Base-by-base conservation (phyloP, 1,284 basidiomycete species). In the Rhodotorula sp. region DNA sequence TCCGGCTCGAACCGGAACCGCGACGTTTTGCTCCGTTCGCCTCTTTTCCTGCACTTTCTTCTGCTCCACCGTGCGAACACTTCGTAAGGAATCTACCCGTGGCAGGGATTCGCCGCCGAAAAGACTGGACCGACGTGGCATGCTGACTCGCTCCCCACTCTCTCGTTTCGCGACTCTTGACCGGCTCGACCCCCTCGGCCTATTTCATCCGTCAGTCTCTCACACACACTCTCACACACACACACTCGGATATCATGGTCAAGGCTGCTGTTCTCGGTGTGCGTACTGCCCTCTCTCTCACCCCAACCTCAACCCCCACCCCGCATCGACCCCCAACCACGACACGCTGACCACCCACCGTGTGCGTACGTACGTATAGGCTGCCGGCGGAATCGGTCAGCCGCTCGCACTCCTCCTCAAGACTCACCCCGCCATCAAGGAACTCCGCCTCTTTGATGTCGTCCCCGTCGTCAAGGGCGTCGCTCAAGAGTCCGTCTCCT, bases 401-500 rank as follows among this genome's bases (percentile, higher is more conserved):
- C 93, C 93, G 73, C 85, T 97, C 80, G 89, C 93, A 60, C 87
- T 97, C 69, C 85, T 97, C 66, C 87, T 97, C 81, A 97, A 97
- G 86, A 82, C 75, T 70, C 72, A 74, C 69, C 58, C 68, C n/a
- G 55, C 66, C 49, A 73, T 78, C 57, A 79, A 79, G 50, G 80
- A 82, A 86, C 89, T 99, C 71, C 85, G 88, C 66, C 88, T 98
- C 74, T 98, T 88, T 83, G 97, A 99, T 92, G 95, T 99, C 83
- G 92, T 95, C 21, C 93, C 94, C 60, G 95, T 97, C 83, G 95
- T 99, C 77, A 93, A 93, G 55, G 76, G 77, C 31, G 76, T 77
- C 63, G 76, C 81, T 81, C 75, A 71, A 86, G 52, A 92, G 89
- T 55, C n/a, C 26, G 54, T n/a, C 21, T 10, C 52, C 48, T 18